A percentile compares a stretch with the other conserved stretches of the same genome.
Evolutionary conservation across 345 rosid species (phyloP).

Genomic region (Mercurialis annua): DNA sequence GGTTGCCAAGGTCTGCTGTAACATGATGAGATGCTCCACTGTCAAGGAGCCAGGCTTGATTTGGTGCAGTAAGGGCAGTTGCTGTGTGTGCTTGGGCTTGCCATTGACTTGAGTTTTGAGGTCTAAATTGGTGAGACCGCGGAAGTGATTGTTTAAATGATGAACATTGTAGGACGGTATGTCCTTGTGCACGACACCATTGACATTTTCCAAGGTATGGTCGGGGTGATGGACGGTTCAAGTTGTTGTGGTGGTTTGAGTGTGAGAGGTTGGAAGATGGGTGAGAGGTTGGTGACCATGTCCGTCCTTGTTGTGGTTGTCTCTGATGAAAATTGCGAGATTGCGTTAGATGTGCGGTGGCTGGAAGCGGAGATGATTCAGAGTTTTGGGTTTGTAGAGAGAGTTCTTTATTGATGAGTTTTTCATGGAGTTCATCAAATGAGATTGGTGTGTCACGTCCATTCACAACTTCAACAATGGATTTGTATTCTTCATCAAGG

Average conservation of each 20-base stretch:
- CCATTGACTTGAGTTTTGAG: neutral
- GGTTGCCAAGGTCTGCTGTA: neutral
- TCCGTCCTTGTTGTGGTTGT: neutral
- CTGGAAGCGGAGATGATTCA: neutral
- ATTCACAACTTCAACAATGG: neutral
- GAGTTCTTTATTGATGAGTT: neutral
- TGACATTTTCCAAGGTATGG: no score
- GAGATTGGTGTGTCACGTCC: neutral
- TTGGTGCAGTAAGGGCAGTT: neutral
- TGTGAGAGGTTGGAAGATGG: no score
- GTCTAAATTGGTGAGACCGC: neutral
- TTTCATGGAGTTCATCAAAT: slow-evolving; percentile 1
- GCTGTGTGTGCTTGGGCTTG: neutral
- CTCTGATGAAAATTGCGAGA: neutral
- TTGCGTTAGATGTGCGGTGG: neutral
- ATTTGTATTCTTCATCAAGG: neutral
- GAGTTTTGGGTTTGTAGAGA: neutral
- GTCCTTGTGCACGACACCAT: no score
- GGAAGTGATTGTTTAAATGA: no score
- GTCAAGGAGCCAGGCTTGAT: neutral
- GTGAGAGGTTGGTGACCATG: no score
- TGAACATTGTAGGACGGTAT: no score
- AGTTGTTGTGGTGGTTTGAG: neutral
- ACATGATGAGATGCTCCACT: neutral
- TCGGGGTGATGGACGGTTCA: no score